Evolutionary conservation across 805 yeast species (phyloP).

Genomic region (Maudiozyma serrabonitensis): DNA sequence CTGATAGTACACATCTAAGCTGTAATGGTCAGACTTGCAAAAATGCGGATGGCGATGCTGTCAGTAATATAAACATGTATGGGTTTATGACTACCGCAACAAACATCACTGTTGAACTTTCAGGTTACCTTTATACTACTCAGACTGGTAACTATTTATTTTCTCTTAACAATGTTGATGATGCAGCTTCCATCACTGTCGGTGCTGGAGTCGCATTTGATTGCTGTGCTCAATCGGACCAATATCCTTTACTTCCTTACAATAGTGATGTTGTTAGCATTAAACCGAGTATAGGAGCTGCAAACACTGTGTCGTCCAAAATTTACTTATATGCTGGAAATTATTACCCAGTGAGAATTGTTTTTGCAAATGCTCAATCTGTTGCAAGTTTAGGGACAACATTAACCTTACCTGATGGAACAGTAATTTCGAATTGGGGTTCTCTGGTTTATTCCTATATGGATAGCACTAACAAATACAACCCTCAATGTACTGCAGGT

Average conservation of each 20-base stretch:
- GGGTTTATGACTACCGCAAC: background rate
- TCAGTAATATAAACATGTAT: background rate
- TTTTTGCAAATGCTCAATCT: background rate
- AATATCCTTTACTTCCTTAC: background rate
- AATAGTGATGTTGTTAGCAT: too few species aligned
- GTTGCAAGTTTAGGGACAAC: background rate
- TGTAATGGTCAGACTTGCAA: background rate
- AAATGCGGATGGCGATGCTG: background rate
- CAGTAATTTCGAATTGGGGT: background rate
- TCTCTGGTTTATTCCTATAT: background rate
- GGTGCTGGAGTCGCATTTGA: background rate
- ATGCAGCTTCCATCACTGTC: background rate
- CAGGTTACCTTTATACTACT: background rate
- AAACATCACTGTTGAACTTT: background rate
- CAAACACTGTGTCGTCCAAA: too few species aligned
- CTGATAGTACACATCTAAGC: background rate
- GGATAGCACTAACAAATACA: background rate
- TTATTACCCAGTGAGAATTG: background rate
- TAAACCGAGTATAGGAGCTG: background rate
- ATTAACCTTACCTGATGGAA: background rate
- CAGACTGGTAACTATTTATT: background rate
- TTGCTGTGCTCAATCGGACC: background rate
- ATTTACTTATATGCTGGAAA: background rate
- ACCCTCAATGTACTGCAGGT: background rate
- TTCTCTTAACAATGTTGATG: background rate